These are phyloP conservation scores for Cercophora samala DNA, from an alignment of 495 filamentous ascomycete species.

Conservation along the genomic window DNA sequence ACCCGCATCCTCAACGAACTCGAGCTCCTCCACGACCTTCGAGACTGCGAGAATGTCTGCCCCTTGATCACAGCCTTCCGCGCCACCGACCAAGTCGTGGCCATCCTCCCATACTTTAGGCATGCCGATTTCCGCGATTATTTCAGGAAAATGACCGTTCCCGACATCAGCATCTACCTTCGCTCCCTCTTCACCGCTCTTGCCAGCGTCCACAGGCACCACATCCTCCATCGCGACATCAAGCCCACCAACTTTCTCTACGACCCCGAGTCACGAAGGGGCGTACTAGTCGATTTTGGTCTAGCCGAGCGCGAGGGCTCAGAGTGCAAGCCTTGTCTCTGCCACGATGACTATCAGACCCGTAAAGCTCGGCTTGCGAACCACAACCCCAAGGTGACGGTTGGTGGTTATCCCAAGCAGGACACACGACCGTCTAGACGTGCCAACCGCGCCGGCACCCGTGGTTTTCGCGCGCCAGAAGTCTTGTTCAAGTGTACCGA, in stretches of 20 bases:
- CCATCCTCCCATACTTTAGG: slow-evolving; percentile 89
- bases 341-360: slow-evolving; percentile 49
- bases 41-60: slow-evolving; percentile 77
- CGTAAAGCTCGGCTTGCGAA: slow-evolving; percentile 29
- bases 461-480: slow-evolving; percentile 93
- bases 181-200: slow-evolving; percentile 83
- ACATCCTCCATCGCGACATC: slow-evolving; percentile 93
- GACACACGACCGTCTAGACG: slow-evolving; percentile 83
- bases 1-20: slow-evolving; percentile 93
- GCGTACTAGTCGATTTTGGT: slow-evolving; percentile 94
- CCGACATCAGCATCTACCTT: slow-evolving; percentile 86
- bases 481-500: slow-evolving; percentile 96
- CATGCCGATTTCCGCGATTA: slow-evolving; percentile 96
- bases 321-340: slow-evolving; percentile 71
- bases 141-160: slow-evolving; percentile 79
- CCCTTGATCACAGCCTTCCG: slow-evolving; percentile 96
- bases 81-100: slow-evolving; percentile 88
- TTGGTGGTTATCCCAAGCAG: slow-evolving; percentile 72
- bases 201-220: slow-evolving; percentile 71
- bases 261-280: slow-evolving; percentile 72
- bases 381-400: not conserved
- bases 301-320: slow-evolving; percentile 79
- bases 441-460: slow-evolving; percentile 92
- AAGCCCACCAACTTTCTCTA: slow-evolving; percentile 99
- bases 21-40: slow-evolving; percentile 88